These are phyloP conservation scores for Alternaria gaisen DNA, from an alignment of 2,329 filamentous ascomycete species.

Conservation along the genomic window DNA sequence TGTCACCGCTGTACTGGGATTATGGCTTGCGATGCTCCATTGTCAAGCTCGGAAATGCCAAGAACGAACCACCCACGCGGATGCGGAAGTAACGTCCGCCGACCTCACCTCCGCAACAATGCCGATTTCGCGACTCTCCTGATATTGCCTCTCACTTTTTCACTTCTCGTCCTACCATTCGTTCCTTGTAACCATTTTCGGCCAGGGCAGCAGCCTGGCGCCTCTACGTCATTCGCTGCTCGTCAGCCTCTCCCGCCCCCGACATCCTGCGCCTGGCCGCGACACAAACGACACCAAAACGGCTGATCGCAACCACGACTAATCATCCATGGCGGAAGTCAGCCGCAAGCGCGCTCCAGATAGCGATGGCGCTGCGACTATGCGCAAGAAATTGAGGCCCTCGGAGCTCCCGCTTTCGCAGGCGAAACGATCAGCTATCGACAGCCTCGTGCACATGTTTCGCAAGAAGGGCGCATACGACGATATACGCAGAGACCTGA, in stretches of 20 bases:
- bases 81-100: conserved; percentile 28
- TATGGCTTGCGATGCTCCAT: conserved; percentile 31
- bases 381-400: conserved; percentile 71
- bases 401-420: conserved; percentile 78
- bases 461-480: conserved; percentile 90
- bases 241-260: conserved; percentile 4
- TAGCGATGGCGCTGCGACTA: conserved; percentile 39
- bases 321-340: conserved; percentile 44
- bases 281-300: conserved; percentile 4
- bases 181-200: conserved; percentile 10
- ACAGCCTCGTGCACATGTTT: conserved; percentile 79
- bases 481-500: conserved; percentile 76
- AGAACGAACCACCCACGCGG: conserved; percentile 26
- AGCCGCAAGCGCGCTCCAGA: conserved; percentile 43
- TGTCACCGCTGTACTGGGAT: conserved; percentile 29
- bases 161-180: conserved; percentile 9
- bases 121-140: conserved; percentile 9
- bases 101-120: conserved; percentile 14
- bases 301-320: conserved; percentile 9
- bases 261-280: conserved; percentile 5
- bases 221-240: conserved; percentile 11
- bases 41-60: conserved; percentile 19
- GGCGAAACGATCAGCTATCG: conserved; percentile 76
- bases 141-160: conserved; percentile 3
- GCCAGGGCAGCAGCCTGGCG: background rate